Base-by-base conservation (phyloP, 495 filamentous ascomycete species). In the Rusavskia elegans region DNA sequence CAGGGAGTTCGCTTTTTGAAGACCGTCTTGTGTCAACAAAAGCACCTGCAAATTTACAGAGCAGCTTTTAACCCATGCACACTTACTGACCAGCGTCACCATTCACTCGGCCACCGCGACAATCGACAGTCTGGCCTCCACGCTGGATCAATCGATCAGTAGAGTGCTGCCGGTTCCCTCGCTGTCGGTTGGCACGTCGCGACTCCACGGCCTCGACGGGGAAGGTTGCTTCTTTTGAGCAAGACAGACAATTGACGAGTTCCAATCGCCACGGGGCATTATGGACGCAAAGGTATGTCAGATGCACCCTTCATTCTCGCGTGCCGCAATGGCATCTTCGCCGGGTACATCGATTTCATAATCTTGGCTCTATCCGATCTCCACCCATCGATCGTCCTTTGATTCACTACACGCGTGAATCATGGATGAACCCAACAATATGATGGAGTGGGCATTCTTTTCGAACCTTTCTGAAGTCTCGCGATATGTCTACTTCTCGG, bases 231-330 rank as follows among this genome's bases (percentile, higher is more conserved):
- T 5, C 23, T 45, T 27, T 16, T 16, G 2, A 11, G 0, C 14
- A 21, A 7, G 8, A 35, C 32, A 13, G 6, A 14, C 32, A 35
- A 5, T 11, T 35, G 32, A 35, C 32, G n/a, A 8, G 8, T 35
- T 10, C 8, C 32, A 10, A 38, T 54, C 55, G 52, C 59, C 49
- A 53, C 36, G 21, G 19, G 3, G 21, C 51, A 64, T 55, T 38
- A 69, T 69, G 66, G 66, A 69, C 50, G 66, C 66, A 44, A 69
- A 68, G 59, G 66, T 69, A 65, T 53, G 59, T 53, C 14, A n/a
- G 23, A 46, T 46, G 11, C 6, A 14, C 23, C 3, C 14, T 46
- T 6, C 23, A n/a, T 11, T 29, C 10, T 29, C 44, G 25, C 44
- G 8, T 25, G 44, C 44, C 23, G 8, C 11, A 13, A 21, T 29